Evolutionary conservation across 108 stramenopile genomes (phyloP).

Genomic region (Heterococcus sp.): DNA sequence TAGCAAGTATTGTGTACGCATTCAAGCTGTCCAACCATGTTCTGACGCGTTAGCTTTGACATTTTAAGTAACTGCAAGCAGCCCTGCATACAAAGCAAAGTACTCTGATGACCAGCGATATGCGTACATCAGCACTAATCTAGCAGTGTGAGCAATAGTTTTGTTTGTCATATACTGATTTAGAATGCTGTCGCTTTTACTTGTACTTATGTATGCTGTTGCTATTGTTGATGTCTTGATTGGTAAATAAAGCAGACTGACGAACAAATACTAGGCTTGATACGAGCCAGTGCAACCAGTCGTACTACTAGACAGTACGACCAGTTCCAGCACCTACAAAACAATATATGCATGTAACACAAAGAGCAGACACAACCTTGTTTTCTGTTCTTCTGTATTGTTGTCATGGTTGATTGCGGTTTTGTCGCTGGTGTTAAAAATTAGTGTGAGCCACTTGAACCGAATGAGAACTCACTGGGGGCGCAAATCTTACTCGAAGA

Average conservation of each 20-base stretch:
- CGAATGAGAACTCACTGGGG: too few species aligned
- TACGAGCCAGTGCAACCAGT: conserved; percentile 9
- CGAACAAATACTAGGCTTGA: conserved; percentile 21
- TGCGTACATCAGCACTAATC: not conserved
- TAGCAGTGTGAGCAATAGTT: not conserved
- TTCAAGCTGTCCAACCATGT: not conserved
- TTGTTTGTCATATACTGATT: not conserved
- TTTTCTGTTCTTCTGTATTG: too few species aligned
- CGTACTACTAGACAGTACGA: conserved; percentile 42
- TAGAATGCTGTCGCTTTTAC: not conserved
- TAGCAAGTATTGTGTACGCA: not conserved
- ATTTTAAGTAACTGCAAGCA: not conserved
- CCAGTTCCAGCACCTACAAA: conserved; percentile 24
- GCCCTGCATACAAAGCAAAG: not conserved
- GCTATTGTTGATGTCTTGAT: not conserved
- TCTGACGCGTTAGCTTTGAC: not conserved
- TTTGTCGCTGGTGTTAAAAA: too few species aligned
- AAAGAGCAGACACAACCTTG: too few species aligned
- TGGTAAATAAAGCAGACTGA: conserved; percentile 7
- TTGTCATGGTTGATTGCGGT: too few species aligned
- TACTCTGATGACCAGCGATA: not conserved
- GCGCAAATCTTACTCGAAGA: too few species aligned
- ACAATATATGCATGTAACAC: not conserved
- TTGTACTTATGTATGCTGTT: not conserved
- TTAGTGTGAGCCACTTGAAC: too few species aligned